A percentile compares a stretch with the other conserved stretches of the same genome.
Conservation (phyloP, 495 filamentous ascomycete species). For the Penicillium riverlandense region DNA sequence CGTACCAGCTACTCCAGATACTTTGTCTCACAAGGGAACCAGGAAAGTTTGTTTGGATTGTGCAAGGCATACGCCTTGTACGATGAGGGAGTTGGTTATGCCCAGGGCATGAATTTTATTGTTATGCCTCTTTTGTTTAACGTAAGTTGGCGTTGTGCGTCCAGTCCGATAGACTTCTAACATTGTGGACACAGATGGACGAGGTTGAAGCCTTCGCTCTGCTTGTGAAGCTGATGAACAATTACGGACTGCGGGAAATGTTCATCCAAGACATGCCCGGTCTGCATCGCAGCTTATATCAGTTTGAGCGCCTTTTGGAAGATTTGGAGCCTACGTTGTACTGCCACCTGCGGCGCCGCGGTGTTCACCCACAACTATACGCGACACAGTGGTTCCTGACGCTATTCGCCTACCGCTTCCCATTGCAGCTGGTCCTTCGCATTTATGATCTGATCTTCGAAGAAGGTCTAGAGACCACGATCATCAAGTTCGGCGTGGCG, state of each 20-base stretch:
- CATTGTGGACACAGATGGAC: conserved; percentile 61
- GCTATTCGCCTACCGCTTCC: conserved; percentile 97
- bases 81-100: conserved; percentile 91
- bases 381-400: conserved; percentile 99
- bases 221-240: conserved; percentile 91
- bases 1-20: conserved; percentile 96
- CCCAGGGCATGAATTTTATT: conserved; percentile 98
- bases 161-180: neutral
- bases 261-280: conserved; percentile 97
- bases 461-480: conserved; percentile 82
- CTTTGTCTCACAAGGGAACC: conserved; percentile 76
- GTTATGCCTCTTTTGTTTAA: conserved; percentile 97
- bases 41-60: conserved; percentile 89
- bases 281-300: conserved; percentile 85
- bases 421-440: conserved; percentile 87
- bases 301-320: conserved; percentile 91
- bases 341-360: conserved; percentile 84
- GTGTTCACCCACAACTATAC: conserved; percentile 86
- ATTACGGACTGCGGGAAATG: conserved; percentile 86
- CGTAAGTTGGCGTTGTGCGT: conserved; percentile 40
- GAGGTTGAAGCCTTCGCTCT: conserved; percentile 96
- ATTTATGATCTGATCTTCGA: conserved; percentile 96
- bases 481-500: conserved; percentile 88
- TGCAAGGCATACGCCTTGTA: conserved; percentile 98
- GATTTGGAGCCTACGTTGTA: conserved; percentile 91